Conservation (phyloP, 108 stramenopile species). For the Fragilaria crotonensis region DNA sequence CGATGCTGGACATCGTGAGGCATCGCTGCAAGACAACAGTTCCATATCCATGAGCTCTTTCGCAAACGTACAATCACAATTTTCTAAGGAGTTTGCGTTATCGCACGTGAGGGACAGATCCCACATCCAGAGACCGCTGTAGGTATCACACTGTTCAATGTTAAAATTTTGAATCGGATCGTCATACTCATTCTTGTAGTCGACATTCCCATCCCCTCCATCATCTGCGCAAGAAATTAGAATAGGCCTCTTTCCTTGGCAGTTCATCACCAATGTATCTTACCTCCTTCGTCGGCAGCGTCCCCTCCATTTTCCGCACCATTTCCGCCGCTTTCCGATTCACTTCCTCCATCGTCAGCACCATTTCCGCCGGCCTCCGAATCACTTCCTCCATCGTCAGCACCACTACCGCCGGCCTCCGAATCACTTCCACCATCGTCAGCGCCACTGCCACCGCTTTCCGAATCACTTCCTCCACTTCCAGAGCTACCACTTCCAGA, state of each 20-base stretch:
- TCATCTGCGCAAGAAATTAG: conserved; percentile 3
- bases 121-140: conserved; percentile 56
- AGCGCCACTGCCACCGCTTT: not conserved
- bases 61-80: conserved; percentile 49
- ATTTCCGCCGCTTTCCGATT: not conserved
- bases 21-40: conserved; percentile 33
- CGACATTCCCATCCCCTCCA: too few relatives aligned
- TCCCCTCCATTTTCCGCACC: not conserved
- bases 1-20: conserved; percentile 36
- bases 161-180: conserved; percentile 16
- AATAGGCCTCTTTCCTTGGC: not conserved
- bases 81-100: conserved; percentile 14
- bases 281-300: not conserved
- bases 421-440: conserved; percentile 7
- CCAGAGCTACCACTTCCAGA: conserved; percentile 2
- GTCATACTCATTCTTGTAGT: conserved; percentile 1
- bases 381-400: conserved; percentile 8
- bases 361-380: conserved; percentile 5
- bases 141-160: conserved; percentile 41
- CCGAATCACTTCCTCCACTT: not conserved
- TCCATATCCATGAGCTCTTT: conserved; percentile 35
- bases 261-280: not conserved
- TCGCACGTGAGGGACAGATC: conserved; percentile 53
- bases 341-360: conserved; percentile 7
- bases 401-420: conserved; percentile 7